phyloP scores from a whole-genome alignment of 352 stramenopile genomes.

The Phytophthora palmivora region DNA sequence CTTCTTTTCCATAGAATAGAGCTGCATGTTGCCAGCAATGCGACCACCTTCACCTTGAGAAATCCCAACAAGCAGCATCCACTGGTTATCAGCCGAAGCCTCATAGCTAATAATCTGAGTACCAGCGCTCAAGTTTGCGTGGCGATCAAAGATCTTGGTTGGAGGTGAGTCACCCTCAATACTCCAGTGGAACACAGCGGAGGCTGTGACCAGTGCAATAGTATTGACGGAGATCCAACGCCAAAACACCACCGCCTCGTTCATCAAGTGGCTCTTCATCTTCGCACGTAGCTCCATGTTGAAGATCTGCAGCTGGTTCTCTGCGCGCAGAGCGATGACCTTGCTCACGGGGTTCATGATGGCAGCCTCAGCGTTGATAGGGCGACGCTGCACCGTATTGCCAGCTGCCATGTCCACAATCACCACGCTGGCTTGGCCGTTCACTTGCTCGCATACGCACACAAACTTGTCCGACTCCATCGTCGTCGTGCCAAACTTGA shows the following conservation, averaged over 20 bases:
- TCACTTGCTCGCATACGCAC: constrained; percentile 93
- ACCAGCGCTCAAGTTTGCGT: constrained; percentile 92
- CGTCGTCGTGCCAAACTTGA: constrained; percentile 94
- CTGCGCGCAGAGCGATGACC: constrained; percentile 86
- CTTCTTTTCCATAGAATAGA: constrained; percentile 99
- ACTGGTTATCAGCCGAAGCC: constrained; percentile 97
- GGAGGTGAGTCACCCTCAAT: constrained; percentile 93
- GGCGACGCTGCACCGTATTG: constrained; percentile 92
- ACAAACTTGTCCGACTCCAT: constrained; percentile 99
- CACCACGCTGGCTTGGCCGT: constrained; percentile 89
- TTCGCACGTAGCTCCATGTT: constrained; percentile 99
- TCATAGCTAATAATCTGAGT: constrained; percentile 99
- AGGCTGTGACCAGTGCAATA: constrained; percentile 97
- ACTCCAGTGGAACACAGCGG: constrained; percentile 98
- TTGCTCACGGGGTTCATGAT: constrained; percentile 99
- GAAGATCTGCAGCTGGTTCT: constrained; percentile 99
- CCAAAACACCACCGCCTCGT: constrained; percentile 97
- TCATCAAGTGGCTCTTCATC: constrained; percentile 96
- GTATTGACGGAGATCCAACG: constrained; percentile 97
- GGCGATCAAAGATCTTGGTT: constrained; percentile 98
- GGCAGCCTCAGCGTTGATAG: constrained; percentile 98
- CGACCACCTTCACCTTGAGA: constrained; percentile 93
- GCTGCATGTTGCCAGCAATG: constrained; percentile 98
- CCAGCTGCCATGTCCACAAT: constrained; percentile 92
- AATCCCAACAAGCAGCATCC: constrained; percentile 99